Evolutionary conservation across 2,329 filamentous ascomycete species (phyloP), one percentile per base, ranked within the genome.

Genomic region (Fusarium lyarnte): DNA sequence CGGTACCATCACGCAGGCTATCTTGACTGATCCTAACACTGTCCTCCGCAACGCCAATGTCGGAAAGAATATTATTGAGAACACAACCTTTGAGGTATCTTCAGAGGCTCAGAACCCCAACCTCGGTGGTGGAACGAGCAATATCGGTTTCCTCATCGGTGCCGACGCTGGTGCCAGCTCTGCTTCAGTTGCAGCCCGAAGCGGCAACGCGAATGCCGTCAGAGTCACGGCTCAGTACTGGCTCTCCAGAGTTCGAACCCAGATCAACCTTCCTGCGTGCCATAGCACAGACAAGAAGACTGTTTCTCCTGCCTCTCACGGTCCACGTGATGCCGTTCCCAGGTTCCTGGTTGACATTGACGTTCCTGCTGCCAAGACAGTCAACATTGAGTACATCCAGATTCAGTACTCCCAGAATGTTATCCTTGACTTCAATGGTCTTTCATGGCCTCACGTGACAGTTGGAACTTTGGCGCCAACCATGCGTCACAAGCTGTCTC

Each of bases 381-480:
- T 75, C 9, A 59, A 42, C 2, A 55, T 74, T 16, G 57, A 61
- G 25, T 68, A 70, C 14, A 62, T 52, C 0, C 80, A 83, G 75
- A 81, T 82, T 16, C 81, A 83, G 62, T 83, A 83, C 43, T 79
- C 81, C 2, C 81, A 83, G 74, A 57, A 12, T 8, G 70, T 73
- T 1, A 8, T 29, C 5, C 60, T 74, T 12, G 59, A 73, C 16
- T 73, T 74, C 6, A 57, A 64, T 10, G 29, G 38, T 3, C 70
- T 74, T 3, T 51, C 49, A 13, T 74, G 66, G 66, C 63, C 66
- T 1, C 71, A 77, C 5, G 69, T 76, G 9, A 67, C 69, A 4
- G 74, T 74, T 17, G 72, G 64, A 2, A 75, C 72, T 7, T 29
- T 76, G 11, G 72, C 72, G 5, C 74, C 74, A 10, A 60, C 53